Conservation (phyloP, 2,329 filamentous ascomycete genomes). For the Fusarium drepaniforme region DNA sequence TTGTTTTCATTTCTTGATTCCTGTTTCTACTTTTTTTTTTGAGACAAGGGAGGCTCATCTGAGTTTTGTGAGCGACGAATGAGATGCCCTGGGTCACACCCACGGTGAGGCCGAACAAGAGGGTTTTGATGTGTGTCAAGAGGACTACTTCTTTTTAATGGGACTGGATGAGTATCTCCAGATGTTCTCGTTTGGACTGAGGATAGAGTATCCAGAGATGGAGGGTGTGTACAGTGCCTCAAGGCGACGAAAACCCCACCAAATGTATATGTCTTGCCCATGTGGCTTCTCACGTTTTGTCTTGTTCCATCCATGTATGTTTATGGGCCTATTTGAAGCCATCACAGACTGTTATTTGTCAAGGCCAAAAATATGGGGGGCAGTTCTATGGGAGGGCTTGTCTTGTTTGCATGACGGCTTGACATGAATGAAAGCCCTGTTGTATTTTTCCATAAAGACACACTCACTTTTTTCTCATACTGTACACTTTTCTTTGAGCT, state of each 20-base stretch:
- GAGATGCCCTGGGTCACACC: neutral
- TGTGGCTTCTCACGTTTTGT: slow-evolving; percentile 14
- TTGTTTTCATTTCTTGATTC: slow-evolving; percentile 22
- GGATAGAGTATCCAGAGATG: slow-evolving; percentile 26
- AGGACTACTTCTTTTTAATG: slow-evolving; percentile 15
- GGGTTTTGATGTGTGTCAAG: slow-evolving; percentile 1
- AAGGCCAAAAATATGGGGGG: neutral
- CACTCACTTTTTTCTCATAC: neutral
- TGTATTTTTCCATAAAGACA: neutral
- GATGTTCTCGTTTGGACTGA: slow-evolving; percentile 26
- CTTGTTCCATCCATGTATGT: slow-evolving; percentile 34
- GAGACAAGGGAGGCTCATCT: slow-evolving; percentile 20
- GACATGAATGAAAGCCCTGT: neutral
- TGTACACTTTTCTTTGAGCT: slow-evolving; percentile 16
- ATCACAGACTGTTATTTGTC: slow-evolving; percentile 5
- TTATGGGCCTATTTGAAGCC: slow-evolving; percentile 12
- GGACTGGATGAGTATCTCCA: slow-evolving; percentile 27
- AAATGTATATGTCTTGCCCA: slow-evolving; percentile 32
- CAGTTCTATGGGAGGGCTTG: neutral
- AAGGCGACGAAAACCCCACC: slow-evolving; percentile 19
- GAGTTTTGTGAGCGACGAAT: slow-evolving; percentile 20
- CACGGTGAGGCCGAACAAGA: neutral
- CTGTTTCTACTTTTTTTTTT: slow-evolving; percentile 28
- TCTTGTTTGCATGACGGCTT: neutral
- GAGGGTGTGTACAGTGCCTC: slow-evolving; percentile 26